These are phyloP conservation scores for Ajuga reptans DNA, from an alignment of 305 asterid species.

Conservation along the genomic window DNA sequence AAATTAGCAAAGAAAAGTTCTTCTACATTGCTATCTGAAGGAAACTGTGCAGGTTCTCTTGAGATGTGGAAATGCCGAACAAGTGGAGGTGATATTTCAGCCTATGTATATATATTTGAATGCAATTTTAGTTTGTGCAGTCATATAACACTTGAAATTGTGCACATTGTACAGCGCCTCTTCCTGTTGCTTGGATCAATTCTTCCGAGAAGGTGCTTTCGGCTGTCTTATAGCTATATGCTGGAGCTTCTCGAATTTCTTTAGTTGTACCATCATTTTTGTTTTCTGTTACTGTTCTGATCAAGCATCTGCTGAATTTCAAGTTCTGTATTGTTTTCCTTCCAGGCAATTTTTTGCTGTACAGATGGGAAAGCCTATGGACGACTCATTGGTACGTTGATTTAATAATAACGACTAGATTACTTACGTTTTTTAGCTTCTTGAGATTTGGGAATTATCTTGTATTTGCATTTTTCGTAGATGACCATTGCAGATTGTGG, in stretches of 20 bases:
- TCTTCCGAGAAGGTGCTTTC: conserved; percentile 49
- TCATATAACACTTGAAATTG: conserved; percentile 4
- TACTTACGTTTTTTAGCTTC: conserved; percentile 1
- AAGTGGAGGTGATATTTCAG: conserved; percentile 53
- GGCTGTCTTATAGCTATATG: background rate
- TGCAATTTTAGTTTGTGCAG: background rate
- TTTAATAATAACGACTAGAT: background rate
- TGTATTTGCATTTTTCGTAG: background rate
- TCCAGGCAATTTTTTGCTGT: conserved; percentile 53
- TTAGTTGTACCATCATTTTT: background rate
- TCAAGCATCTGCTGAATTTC: conserved; percentile 3
- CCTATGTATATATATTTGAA: background rate
- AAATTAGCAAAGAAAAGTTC: conserved; percentile 56
- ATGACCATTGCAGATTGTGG: background rate
- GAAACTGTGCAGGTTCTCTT: conserved; percentile 28
- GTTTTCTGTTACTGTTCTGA: background rate
- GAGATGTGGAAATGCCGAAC: conserved; percentile 70
- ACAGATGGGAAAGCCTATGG: conserved; percentile 65
- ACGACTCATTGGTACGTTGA: conserved; percentile 57
- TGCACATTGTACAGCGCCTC: conserved; percentile 39
- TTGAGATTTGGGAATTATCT: background rate
- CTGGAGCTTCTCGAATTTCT: background rate
- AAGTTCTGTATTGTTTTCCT: conserved; percentile 5
- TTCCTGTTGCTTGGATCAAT: conserved; percentile 58
- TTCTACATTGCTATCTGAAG: conserved; percentile 43